Base-by-base conservation (phyloP, 495 filamentous ascomycete genomes). In the Pseudomonodictys pantanalensis region DNA sequence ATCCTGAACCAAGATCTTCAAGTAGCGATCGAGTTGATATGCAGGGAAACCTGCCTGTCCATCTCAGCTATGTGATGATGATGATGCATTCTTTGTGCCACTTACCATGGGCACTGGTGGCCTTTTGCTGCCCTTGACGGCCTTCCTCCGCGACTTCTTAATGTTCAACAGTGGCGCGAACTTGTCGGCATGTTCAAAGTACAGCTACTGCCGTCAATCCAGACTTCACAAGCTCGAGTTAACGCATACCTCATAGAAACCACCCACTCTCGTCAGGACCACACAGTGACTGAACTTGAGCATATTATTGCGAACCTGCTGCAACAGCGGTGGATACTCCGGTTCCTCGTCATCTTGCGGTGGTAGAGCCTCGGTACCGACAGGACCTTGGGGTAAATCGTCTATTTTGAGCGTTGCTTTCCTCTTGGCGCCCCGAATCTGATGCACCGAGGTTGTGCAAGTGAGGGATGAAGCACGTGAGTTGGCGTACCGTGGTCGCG, bases 11-110 rank as follows among this genome's bases (percentile, higher is more conserved):
- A 99, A 80, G 43, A 89, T 83, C 71, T 96, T 97, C 59, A 97
- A 81, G 71, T 88, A 95, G 15, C 91, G 84, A 68, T 96, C 91
- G 38, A 97, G 77, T 69, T 97, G 91, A 64, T 87, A 91, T 69
- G 89, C 89, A 18, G 92, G 95, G 60, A 99, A 99, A 20, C 93
- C 93, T 58, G 93, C 87, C 85, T 87, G 43, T n/a, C n/a, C n/a
- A n/a, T 56, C 60, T 60, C 30, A 10, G 17, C 59, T 26, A 68
- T 52, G 47, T 49, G 38, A 4, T 18, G 20, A 3, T 3, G 12
- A 39, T 62, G 32, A 42, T 49, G 41, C 39, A 44, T 33, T 4
- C 8, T 9, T n/a, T 32, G 43, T 12, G 17, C 11, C 10, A 23
- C 64, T 60, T 78, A 88, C 86, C 91, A 96, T 96, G 3, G 90